A percentile compares a stretch with the other conserved stretches of the same genome.
These are phyloP conservation scores for Filobasidium uniguttulatum DNA, from an alignment of 1,284 basidiomycete species.

Conservation along the genomic window DNA sequence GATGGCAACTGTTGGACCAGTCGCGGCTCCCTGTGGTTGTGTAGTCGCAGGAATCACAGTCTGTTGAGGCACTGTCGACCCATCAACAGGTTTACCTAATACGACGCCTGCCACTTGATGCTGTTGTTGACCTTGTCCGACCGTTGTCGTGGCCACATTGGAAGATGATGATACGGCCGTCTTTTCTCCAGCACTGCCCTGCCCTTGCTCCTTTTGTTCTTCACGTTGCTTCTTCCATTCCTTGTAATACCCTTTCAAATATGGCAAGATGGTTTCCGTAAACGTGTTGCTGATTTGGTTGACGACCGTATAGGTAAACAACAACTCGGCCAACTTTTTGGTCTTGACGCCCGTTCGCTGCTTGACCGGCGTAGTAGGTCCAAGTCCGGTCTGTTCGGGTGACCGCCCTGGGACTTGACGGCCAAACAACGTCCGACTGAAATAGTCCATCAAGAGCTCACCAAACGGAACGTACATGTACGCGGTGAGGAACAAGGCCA, in stretches of 20 bases:
- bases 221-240: constrained; percentile 2
- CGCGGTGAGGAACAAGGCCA: constrained; percentile 66
- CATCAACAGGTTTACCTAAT: too few relatives aligned
- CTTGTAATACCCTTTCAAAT: constrained; percentile 46
- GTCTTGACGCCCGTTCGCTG: constrained; percentile 40
- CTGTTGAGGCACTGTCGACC: too few relatives aligned
- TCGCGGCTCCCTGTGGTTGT: too few relatives aligned
- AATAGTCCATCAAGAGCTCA: constrained; percentile 54
- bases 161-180: too few relatives aligned
- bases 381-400: constrained; percentile 25
- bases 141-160: constrained; percentile 11
- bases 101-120: too few relatives aligned
- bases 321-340: constrained; percentile 69
- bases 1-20: too few relatives aligned
- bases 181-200: constrained; percentile 19
- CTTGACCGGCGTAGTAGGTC: constrained; percentile 46
- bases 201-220: neutral
- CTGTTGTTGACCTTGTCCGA: constrained; percentile 1
- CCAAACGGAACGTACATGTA: constrained; percentile 90
- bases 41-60: too few relatives aligned
- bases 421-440: constrained; percentile 38
- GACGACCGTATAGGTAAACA: constrained; percentile 83
- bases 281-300: constrained; percentile 76
- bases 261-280: constrained; percentile 73
- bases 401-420: constrained; percentile 9